These are phyloP conservation scores for Fusarium sp. DNA, from an alignment of 2,329 filamentous ascomycete genomes.

Conservation along the genomic window DNA sequence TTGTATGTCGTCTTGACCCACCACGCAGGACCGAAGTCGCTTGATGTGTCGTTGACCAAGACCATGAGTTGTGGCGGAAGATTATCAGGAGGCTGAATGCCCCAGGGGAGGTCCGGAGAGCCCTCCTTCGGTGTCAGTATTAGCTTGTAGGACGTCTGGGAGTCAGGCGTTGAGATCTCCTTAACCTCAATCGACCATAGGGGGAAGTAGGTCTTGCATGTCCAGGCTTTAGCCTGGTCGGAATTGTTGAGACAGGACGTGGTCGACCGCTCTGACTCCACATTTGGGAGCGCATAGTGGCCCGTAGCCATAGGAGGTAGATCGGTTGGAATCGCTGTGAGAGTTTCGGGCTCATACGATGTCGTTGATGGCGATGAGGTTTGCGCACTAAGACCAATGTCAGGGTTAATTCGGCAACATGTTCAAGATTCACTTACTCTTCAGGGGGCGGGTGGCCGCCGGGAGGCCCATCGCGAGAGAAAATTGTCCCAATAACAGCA, in stretches of 20 bases:
- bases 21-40: constrained; percentile 65
- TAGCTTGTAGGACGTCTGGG: constrained; percentile 55
- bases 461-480: constrained; percentile 41
- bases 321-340: constrained; percentile 62
- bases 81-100: constrained; percentile 65
- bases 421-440: constrained; percentile 22
- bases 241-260: constrained; percentile 69
- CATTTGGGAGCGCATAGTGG: constrained; percentile 65
- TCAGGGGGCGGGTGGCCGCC: constrained; percentile 2
- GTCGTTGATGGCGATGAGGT: constrained; percentile 50
- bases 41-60: constrained; percentile 64
- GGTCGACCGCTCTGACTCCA: constrained; percentile 62
- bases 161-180: constrained; percentile 34
- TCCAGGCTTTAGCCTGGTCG: constrained; percentile 70
- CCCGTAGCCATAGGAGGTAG: constrained; percentile 67
- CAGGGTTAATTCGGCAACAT: neutral
- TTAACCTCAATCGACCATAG: constrained; percentile 59
- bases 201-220: constrained; percentile 65
- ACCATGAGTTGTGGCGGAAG: constrained; percentile 52
- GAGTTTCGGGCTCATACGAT: constrained; percentile 61
- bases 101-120: constrained; percentile 59
- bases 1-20: constrained; percentile 64
- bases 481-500: constrained; percentile 64
- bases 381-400: constrained; percentile 22
- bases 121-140: constrained; percentile 47